Evolutionary conservation across 345 rosid species (phyloP).

Genomic region (Carallia brachiata): DNA sequence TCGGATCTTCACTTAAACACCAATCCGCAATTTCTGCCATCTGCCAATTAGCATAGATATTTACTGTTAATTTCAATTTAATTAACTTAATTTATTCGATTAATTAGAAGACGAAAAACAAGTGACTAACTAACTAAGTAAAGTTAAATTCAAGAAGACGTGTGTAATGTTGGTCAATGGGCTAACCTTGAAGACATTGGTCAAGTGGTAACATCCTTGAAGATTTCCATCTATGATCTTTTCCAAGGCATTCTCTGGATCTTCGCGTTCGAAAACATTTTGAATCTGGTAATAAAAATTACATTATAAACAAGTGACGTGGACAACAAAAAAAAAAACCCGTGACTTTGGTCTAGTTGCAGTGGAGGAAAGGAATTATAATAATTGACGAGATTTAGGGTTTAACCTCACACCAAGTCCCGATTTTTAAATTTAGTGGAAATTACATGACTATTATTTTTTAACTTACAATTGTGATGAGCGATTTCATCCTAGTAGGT

Average conservation of each 20-base stretch:
- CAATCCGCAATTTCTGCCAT: slow-evolving; percentile 52
- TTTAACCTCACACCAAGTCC: too few relatives aligned
- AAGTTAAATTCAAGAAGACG: background rate
- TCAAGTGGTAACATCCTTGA: slow-evolving; percentile 43
- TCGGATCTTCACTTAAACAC: slow-evolving; percentile 55
- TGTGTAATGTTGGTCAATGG: background rate
- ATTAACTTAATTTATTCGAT: too few relatives aligned
- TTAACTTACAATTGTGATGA: slow-evolving; percentile 43
- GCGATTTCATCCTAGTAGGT: slow-evolving; percentile 45
- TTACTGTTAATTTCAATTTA: background rate
- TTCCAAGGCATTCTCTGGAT: slow-evolving; percentile 44
- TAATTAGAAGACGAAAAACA: too few relatives aligned
- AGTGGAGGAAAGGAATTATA: too few relatives aligned
- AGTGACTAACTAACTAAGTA: too few relatives aligned
- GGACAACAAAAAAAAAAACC: too few relatives aligned
- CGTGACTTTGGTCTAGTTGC: too few relatives aligned
- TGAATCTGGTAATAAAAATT: slow-evolving; percentile 26
- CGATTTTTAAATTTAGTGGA: too few relatives aligned
- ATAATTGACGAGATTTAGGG: too few relatives aligned
- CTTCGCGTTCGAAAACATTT: slow-evolving; percentile 38
- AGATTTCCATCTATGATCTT: slow-evolving; percentile 45
- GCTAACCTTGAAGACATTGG: slow-evolving; percentile 47
- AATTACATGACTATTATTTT: too few relatives aligned
- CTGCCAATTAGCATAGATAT: slow-evolving; percentile 22
- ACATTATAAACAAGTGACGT: too few relatives aligned